These are phyloP conservation scores for Candida labiduridarum DNA, from an alignment of 1,139 yeast species.

Conservation along the genomic window DNA sequence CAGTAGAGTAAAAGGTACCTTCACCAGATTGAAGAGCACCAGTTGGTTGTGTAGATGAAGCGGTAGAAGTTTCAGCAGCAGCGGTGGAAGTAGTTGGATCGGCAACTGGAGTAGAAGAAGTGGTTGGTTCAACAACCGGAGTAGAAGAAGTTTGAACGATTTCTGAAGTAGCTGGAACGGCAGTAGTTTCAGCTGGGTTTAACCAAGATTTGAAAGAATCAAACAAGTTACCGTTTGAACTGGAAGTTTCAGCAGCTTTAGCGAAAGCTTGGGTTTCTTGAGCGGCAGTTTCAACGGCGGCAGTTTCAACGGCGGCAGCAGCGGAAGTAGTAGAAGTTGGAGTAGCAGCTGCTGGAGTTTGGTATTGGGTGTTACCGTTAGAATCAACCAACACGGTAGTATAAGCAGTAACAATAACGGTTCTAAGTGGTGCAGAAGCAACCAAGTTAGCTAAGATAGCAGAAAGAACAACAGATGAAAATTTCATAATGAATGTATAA, in stretches of 20 bases:
- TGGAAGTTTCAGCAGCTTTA: conserved; percentile 18
- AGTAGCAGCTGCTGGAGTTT: conserved; percentile 10
- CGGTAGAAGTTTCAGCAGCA: conserved; percentile 19
- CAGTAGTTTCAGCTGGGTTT: not conserved
- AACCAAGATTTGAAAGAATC: conserved; percentile 14
- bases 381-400: conserved; percentile 20
- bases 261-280: conserved; percentile 16
- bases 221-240: conserved; percentile 13
- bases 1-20: conserved; percentile 62
- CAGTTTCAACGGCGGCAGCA: conserved; percentile 16
- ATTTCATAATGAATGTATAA: conserved; percentile 19
- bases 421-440: conserved; percentile 26
- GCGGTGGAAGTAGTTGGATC: conserved; percentile 21
- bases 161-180: conserved; percentile 14
- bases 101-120: no score
- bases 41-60: conserved; percentile 17
- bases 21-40: conserved; percentile 39
- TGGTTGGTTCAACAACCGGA: conserved; percentile 18
- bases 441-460: conserved; percentile 15
- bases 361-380: conserved; percentile 13
- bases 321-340: conserved; percentile 17
- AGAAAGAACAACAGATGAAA: conserved; percentile 16
- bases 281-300: conserved; percentile 15
- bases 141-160: conserved; percentile 16
- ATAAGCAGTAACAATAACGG: conserved; percentile 20